phyloP scores from a whole-genome alignment of 805 yeast species.

The Yamadazyma philogaea region DNA sequence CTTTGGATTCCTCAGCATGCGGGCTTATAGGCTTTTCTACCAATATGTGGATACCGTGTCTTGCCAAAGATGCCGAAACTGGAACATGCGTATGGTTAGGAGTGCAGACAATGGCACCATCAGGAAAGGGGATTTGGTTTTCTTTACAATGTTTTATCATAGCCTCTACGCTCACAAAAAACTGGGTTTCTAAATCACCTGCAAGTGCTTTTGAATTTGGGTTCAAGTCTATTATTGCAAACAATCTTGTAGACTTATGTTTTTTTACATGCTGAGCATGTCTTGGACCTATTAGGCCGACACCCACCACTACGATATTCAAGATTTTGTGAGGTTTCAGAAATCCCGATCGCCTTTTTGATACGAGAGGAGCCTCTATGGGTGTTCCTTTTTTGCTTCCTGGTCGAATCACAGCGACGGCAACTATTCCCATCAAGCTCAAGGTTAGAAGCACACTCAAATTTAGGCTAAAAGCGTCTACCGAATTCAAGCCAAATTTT shows the following conservation, averaged over 20 bases:
- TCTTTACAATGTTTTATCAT: conserved; percentile 25
- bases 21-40: conserved; percentile 42
- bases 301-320: conserved; percentile 23
- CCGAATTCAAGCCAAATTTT: too few species aligned
- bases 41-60: conserved; percentile 33
- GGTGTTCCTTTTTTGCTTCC: background rate
- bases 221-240: conserved; percentile 32
- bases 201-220: conserved; percentile 32
- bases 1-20: conserved; percentile 31
- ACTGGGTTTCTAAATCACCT: conserved; percentile 20
- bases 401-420: too few species aligned
- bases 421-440: too few species aligned
- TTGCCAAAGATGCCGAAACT: conserved; percentile 32
- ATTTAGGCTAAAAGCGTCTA: too few species aligned
- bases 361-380: background rate
- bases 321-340: background rate
- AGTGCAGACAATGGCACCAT: conserved; percentile 41
- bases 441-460: too few species aligned
- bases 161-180: conserved; percentile 24
- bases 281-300: conserved; percentile 41
- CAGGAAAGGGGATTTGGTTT: conserved; percentile 25
- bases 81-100: conserved; percentile 41
- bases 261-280: conserved; percentile 34
- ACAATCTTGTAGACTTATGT: conserved; percentile 24
- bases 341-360: too few species aligned